These are phyloP conservation scores for Pholiota molesta DNA, from an alignment of 768 basidiomycete genomes.

Conservation along the genomic window DNA sequence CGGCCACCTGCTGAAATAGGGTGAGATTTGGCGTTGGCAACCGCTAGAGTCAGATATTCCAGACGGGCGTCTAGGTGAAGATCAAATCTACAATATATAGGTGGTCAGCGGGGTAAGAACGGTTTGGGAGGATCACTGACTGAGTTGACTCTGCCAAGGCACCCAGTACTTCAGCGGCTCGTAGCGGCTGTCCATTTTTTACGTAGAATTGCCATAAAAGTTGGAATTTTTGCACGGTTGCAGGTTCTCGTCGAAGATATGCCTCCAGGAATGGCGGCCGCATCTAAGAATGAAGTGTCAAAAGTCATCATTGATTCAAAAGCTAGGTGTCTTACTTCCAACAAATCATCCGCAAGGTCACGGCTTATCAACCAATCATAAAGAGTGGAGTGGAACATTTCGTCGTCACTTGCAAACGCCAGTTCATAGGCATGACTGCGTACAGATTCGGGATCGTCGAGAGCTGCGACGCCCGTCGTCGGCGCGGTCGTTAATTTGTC, in stretches of 20 bases:
- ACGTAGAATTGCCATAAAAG: conserved; percentile 98
- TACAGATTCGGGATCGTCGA: conserved; percentile 68
- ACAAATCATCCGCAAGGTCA: conserved; percentile 81
- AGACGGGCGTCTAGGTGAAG: conserved; percentile 73
- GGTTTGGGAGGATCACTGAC: conserved; percentile 46
- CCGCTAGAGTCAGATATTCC: conserved; percentile 92
- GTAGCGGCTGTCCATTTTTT: conserved; percentile 82
- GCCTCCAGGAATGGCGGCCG: conserved; percentile 87
- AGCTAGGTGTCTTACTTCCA: conserved; percentile 66
- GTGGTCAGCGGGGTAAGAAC: conserved; percentile 6
- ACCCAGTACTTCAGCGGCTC: conserved; percentile 86
- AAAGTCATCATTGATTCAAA: conserved; percentile 1
- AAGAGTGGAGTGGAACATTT: conserved; percentile 90
- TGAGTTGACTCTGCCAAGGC: conserved; percentile 82
- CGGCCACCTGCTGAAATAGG: conserved; percentile 75
- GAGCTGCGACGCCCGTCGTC: conserved; percentile 26
- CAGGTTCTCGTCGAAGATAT: conserved; percentile 81
- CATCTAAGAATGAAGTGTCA: conserved; percentile 51
- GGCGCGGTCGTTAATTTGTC: conserved; percentile 19
- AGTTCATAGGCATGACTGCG: conserved; percentile 85
- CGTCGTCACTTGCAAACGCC: conserved; percentile 83
- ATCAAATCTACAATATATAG: conserved; percentile 51
- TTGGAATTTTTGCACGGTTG: conserved; percentile 80
- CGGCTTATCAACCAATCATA: conserved; percentile 93
- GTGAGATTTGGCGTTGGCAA: conserved; percentile 96